Conservation (phyloP, 768 basidiomycete genomes). For the Termitomyces sp. region DNA sequence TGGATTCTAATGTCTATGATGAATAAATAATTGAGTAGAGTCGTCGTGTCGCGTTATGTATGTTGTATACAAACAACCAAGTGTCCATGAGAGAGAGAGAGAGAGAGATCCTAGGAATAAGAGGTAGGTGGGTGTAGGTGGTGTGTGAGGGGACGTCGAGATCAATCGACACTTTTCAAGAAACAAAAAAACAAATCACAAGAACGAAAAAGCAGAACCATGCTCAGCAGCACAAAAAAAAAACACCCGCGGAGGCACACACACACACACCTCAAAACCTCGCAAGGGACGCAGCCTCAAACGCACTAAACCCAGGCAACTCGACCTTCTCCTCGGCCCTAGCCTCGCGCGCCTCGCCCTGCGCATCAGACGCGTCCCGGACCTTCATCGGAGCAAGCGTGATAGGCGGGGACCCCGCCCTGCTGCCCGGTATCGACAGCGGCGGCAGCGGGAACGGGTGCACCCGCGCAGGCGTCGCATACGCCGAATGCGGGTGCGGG, state of each 20-base stretch:
- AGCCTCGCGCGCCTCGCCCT: background rate
- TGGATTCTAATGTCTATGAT: too few species aligned
- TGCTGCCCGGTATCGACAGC: constrained; percentile 49
- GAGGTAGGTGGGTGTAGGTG: too few species aligned
- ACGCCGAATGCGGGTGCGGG: constrained; percentile 17
- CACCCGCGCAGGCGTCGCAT: constrained; percentile 11
- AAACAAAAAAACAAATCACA: too few species aligned
- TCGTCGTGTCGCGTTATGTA: too few species aligned
- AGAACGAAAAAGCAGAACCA: background rate
- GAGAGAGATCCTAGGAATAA: too few species aligned
- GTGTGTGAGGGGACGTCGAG: too few species aligned
- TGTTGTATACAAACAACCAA: too few species aligned
- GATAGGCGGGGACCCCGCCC: constrained; percentile 69
- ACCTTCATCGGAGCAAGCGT: constrained; percentile 46
- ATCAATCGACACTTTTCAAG: too few species aligned
- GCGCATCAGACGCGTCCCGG: background rate
- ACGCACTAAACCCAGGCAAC: constrained; percentile 59
- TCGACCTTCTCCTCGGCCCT: constrained; percentile 31
- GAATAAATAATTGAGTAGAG: too few species aligned
- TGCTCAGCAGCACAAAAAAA: too few species aligned
- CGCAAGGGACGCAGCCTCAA: constrained; percentile 46
- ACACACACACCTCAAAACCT: constrained; percentile 18
- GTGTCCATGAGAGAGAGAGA: too few species aligned
- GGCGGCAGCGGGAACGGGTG: constrained; percentile 22
- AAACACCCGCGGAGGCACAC: too few species aligned